These are phyloP conservation scores for Aphanomyces euteiches DNA, from an alignment of 352 stramenopile genomes.

Conservation along the genomic window DNA sequence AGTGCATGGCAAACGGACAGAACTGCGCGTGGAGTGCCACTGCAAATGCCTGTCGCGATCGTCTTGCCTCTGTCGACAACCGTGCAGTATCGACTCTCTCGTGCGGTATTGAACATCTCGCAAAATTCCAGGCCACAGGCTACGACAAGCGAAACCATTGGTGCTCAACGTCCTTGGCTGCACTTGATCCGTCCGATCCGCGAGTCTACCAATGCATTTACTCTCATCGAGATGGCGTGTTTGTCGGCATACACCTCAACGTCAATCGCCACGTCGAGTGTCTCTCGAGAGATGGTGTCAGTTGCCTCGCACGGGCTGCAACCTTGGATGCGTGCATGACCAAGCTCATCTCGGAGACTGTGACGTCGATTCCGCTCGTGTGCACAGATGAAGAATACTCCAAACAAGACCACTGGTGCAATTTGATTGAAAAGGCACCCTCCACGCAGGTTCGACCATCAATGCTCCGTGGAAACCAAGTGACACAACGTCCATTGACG, in stretches of 20 bases:
- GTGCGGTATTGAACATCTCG: not conserved
- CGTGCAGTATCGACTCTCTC: not conserved
- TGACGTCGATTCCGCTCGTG: not conserved
- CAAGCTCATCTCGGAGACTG: not conserved
- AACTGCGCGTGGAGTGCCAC: not conserved
- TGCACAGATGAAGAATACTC: not conserved
- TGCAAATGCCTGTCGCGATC: not conserved
- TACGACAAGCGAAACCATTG: conserved; percentile 4
- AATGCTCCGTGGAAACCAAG: conserved; percentile 2
- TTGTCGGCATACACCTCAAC: not conserved
- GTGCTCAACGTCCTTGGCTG: not conserved
- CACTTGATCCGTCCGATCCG: not conserved
- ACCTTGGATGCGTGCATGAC: not conserved
- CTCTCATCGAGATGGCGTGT: not conserved
- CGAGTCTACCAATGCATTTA: not conserved
- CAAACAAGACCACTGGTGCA: not conserved
- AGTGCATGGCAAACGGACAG: not conserved
- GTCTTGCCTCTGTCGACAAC: not conserved
- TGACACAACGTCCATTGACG: not conserved
- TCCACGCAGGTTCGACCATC: not conserved
- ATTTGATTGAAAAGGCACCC: not conserved
- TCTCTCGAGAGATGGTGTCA: not conserved
- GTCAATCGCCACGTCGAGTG: not conserved
- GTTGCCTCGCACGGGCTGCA: not conserved
- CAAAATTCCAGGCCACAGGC: not conserved